A percentile compares a stretch with the other conserved stretches of the same genome.
phyloP scores from a whole-genome alignment of 2,329 filamentous ascomycete genomes.

The Fusarium sp. region DNA sequence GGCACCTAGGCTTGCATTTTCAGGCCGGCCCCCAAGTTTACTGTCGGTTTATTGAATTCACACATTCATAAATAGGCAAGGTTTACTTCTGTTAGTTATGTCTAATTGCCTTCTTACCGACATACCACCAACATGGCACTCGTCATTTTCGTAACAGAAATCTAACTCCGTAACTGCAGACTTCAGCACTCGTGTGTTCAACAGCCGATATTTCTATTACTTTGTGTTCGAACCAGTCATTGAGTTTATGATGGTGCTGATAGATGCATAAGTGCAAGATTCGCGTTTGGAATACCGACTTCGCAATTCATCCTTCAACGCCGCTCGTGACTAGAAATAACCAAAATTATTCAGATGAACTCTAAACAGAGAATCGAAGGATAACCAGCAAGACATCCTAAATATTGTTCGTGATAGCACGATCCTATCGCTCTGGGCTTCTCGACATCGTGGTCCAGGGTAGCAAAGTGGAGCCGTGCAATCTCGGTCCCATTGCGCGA shows the following conservation, averaged over 20 bases:
- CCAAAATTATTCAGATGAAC: neutral
- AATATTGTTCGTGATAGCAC: neutral
- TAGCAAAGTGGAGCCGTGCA: neutral
- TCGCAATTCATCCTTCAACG: neutral
- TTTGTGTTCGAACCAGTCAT: neutral
- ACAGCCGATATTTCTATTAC: neutral
- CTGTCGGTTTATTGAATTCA: neutral
- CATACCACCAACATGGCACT: neutral
- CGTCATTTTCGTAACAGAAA: neutral
- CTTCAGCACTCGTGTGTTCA: neutral
- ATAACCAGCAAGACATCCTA: neutral
- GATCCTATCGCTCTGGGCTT: neutral
- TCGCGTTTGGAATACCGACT: neutral
- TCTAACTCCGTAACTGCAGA: neutral
- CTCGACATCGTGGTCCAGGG: neutral
- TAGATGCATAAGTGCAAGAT: neutral
- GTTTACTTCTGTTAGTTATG: neutral
- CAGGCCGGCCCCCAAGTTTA: neutral
- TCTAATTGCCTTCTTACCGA: neutral
- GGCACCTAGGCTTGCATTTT: neutral
- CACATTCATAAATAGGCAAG: neutral
- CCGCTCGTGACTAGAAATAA: neutral
- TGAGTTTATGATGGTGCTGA: rapidly evolving
- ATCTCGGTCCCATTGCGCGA: neutral
- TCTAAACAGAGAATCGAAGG: rapidly evolving